Percentiles rank a stretch among this genome's conserved stretches.
phyloP scores from a whole-genome alignment of 768 basidiomycete genomes.

The Sarcomyxa edulis region DNA sequence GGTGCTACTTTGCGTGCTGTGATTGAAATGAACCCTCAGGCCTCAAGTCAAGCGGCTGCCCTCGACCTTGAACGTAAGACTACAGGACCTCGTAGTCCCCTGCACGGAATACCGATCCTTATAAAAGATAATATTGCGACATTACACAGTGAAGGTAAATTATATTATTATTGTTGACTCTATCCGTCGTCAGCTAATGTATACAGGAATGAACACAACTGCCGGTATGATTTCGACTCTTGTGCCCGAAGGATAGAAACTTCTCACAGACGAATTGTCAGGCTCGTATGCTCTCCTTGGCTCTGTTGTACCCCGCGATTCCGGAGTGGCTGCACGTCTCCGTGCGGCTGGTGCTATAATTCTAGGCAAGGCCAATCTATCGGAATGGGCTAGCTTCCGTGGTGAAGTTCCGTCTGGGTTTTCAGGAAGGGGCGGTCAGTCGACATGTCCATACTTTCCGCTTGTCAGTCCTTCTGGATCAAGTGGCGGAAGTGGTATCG shows the following conservation, averaged over 20 bases:
- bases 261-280: too few relatives aligned
- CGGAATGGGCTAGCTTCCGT: conserved; percentile 48
- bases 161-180: too few relatives aligned
- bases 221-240: too few relatives aligned
- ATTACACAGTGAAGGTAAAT: too few relatives aligned
- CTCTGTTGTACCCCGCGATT: conserved; percentile 39
- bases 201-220: too few relatives aligned
- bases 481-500: conserved; percentile 52
- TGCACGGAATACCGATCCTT: conserved; percentile 6
- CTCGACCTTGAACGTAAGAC: conserved; percentile 40
- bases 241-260: too few relatives aligned
- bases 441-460: conserved; percentile 44
- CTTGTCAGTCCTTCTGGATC: conserved; percentile 53
- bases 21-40: conserved; percentile 50
- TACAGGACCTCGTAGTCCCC: conserved; percentile 30
- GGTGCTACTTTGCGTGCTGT: conserved; percentile 55
- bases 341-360: conserved; percentile 5
- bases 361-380: conserved; percentile 48
- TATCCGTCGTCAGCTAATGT: too few relatives aligned
- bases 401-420: conserved; percentile 45
- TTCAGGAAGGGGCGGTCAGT: conserved; percentile 56
- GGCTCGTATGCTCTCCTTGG: conserved; percentile 37
- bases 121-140: too few relatives aligned
- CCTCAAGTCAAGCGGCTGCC: conserved; percentile 44
- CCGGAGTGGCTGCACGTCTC: conserved; percentile 37